Evolutionary conservation across 2,329 filamentous ascomycete genomes (phyloP).

Genomic region (Botrytis cinerea): DNA sequence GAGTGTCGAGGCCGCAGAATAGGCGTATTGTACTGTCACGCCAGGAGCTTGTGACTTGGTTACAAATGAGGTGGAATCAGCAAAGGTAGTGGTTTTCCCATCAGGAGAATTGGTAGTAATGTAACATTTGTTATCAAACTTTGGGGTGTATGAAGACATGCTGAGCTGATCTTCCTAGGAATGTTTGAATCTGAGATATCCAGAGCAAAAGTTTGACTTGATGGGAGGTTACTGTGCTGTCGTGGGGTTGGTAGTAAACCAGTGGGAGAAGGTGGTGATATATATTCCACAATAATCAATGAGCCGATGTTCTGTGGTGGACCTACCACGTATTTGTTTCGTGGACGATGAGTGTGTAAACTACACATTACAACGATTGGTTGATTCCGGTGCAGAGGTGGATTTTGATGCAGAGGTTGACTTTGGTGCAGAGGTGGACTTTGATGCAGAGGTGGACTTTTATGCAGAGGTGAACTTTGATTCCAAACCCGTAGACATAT

Average conservation of each 20-base stretch:
- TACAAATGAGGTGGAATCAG: neutral
- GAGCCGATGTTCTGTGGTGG: neutral
- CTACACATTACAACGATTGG: neutral
- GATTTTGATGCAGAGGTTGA: too few relatives aligned
- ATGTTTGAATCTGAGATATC: neutral
- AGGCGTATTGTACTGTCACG: constrained; percentile 24
- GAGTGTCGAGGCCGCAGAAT: constrained; percentile 26
- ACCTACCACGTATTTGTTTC: neutral
- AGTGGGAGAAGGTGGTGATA: neutral
- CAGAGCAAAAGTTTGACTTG: too few relatives aligned
- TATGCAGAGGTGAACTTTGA: too few relatives aligned
- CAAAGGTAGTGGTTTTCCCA: neutral
- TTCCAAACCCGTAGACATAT: neutral
- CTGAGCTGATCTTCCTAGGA: neutral
- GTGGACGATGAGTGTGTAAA: neutral
- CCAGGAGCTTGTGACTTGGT: neutral
- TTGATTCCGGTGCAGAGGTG: neutral
- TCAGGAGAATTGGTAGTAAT: constrained; percentile 18
- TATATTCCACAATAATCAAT: neutral
- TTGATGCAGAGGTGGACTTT: too few relatives aligned
- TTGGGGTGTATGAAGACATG: neutral
- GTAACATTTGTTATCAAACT: neutral
- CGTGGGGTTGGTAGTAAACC: neutral
- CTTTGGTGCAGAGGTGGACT: neutral
- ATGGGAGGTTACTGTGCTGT: neutral